Base-by-base conservation (phyloP, 352 stramenopile genomes). In the Globisporangium rhizosaccharum region DNA sequence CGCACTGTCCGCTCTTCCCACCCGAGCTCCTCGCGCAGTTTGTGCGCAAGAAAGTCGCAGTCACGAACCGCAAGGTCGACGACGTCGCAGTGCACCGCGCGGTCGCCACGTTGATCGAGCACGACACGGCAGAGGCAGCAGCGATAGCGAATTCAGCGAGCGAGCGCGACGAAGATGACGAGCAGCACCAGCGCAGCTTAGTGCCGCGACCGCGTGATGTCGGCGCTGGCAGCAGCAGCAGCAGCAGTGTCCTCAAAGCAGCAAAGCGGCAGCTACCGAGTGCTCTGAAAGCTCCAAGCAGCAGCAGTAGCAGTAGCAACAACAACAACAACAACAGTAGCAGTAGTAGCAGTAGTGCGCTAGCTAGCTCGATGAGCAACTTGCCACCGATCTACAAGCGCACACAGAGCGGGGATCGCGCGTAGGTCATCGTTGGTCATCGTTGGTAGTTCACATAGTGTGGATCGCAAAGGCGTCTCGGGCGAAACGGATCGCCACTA, bases 1-100 rank as follows among this genome's bases (percentile, higher is more conserved):
- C 85, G 0, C 87, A 95, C 47, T 96, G 86, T 30, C 73, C 82
- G 2, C 62, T 77, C 2, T 85, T 96, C 28, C 74, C 85, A 2
- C 50, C 75, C 0, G 55, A 71, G 2, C 53, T 72, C 30, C 65
- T 97, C 1, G 77, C 72, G 14, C 71, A 54, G n/a, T 90, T 93
- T 55, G 65, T 71, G 33, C 77, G 73, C 26, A 63, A 69, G 10
- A 83, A 82, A n/a, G 67, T 90, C 20, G 73, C 74, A 15, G 65
- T 94, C 6, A 68, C 70, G 0, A 78, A 62, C 48, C 68, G 70
- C 33, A 79, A 73, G 39, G 39, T 88, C 1, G 74, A 87, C 53
- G 64, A 79, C 15, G 23, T 76, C 2, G 62, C 61, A 18, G 61
- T 69, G 62, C 30, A 53, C 26, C 36, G 50, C 25, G 53, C 57